Evolutionary conservation across 2,329 filamentous ascomycete species (phyloP).

Genomic region (Botryosphaeria agaves): DNA sequence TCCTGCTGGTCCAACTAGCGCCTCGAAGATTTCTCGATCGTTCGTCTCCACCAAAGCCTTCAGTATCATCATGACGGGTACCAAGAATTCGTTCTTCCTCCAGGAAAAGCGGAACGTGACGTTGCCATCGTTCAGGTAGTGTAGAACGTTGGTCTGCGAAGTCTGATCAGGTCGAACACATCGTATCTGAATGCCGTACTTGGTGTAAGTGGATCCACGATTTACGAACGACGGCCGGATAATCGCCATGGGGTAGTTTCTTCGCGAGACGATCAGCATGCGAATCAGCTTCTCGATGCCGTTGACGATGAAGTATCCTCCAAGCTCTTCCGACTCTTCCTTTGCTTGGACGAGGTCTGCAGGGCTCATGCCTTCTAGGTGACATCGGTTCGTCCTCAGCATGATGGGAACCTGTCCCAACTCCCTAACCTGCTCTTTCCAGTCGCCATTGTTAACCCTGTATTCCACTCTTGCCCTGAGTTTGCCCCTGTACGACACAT

Average conservation of each 20-base stretch:
- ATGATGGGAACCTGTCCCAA: conserved; percentile 84
- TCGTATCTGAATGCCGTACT: conserved; percentile 78
- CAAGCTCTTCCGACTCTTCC: conserved; percentile 90
- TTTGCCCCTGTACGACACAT: conserved; percentile 78
- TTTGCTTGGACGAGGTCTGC: conserved; percentile 68
- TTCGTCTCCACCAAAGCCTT: conserved; percentile 94
- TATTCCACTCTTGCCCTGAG: conserved; percentile 73
- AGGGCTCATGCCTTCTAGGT: conserved; percentile 73
- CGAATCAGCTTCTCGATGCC: conserved; percentile 95
- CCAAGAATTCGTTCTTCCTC: conserved; percentile 92
- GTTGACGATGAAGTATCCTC: conserved; percentile 95
- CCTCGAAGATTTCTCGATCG: conserved; percentile 89
- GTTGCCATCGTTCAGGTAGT: conserved; percentile 91
- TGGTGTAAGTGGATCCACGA: conserved; percentile 73
- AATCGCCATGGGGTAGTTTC: conserved; percentile 94
- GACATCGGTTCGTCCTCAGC: conserved; percentile 81
- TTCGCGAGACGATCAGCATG: conserved; percentile 72
- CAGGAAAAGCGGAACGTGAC: conserved; percentile 95
- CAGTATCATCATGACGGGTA: conserved; percentile 90
- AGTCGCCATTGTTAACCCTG: conserved; percentile 70
- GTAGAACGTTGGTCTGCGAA: conserved; percentile 90
- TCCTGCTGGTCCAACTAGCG: conserved; percentile 61
- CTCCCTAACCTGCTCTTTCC: conserved; percentile 67
- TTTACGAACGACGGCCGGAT: conserved; percentile 77
- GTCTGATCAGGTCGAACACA: conserved; percentile 94